Evolutionary conservation across 2,329 filamentous ascomycete species (phyloP), one percentile per base, ranked within the genome.

Genomic region (Fusarium tuaranense): DNA sequence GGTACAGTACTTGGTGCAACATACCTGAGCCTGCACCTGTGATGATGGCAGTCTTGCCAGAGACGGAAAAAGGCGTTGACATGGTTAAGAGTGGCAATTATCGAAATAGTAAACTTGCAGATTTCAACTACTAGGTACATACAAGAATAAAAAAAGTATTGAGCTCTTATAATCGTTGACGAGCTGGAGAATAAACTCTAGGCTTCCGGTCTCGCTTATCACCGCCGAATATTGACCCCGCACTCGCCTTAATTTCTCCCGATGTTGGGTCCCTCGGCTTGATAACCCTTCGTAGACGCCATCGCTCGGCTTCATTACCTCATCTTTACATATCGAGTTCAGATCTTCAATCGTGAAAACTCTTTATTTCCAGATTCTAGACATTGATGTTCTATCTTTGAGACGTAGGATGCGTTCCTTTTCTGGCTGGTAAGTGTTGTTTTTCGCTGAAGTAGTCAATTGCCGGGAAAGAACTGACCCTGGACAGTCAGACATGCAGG

Each of bases 21-120:
- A 7, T 27, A 74, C 75, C 75, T 32, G 75, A 77, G 0, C 75
- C 75, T 7, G 75, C 75, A 12, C 75, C 75, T 4, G 75, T 77
- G 18, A 77, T 20, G 3, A 77, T 65, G 25, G 75, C 75, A 2
- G 73, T 70, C 12, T 76, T 77, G 53, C 72, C 72, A 1, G 70
- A 61, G 20, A 80, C 78, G 0, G 71, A 74, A 20, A 80, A 81
- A 0, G 46, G 39, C 10, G 67, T 41, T 4, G 63, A 25, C 76
- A 78, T 78, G 8, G 2, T 48, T 1, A 13, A 38, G 2, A n/a
- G 7, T 27, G 30, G 39, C 27, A 44, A 34, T 38, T 36, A 32
- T 30, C 25, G n/a, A 13, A 57, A 55, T 18, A 41, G 32, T 25
- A 32, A 9, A 25, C 12, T 39, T 41, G 27, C 12, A 5, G 16